A percentile compares a stretch with the other conserved stretches of the same genome.
Evolutionary conservation across 768 basidiomycete species (phyloP).

Genomic region (Boletus speciosus): DNA sequence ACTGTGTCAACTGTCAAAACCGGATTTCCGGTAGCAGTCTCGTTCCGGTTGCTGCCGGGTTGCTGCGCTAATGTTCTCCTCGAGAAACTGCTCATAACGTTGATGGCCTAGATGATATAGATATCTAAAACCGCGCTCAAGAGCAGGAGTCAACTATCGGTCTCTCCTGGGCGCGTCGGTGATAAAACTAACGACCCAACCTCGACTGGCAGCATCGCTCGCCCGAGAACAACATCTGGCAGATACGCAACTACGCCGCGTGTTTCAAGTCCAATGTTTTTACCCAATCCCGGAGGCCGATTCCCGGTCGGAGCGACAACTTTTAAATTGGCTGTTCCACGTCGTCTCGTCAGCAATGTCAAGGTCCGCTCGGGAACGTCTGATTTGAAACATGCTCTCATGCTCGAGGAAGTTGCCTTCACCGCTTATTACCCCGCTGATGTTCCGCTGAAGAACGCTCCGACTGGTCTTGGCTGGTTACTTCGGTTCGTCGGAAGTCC

Average conservation of each 20-base stretch:
- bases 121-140: neutral
- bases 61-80: neutral
- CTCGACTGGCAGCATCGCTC: neutral
- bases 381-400: slow-evolving; percentile 40
- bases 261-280: slow-evolving; percentile 33
- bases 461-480: slow-evolving; percentile 54
- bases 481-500: slow-evolving; percentile 40
- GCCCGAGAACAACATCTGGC: no score
- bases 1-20: neutral
- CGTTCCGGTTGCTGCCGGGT: neutral
- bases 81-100: neutral
- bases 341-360: slow-evolving; percentile 39
- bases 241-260: neutral
- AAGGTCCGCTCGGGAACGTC: slow-evolving; percentile 32
- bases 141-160: neutral
- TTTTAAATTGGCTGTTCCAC: slow-evolving; percentile 46
- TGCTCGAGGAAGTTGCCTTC: slow-evolving; percentile 60
- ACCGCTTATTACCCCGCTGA: slow-evolving; percentile 65
- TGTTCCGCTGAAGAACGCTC: slow-evolving; percentile 20
- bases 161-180: neutral
- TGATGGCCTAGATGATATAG: neutral
- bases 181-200: neutral
- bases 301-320: slow-evolving; percentile 61
- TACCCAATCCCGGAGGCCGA: slow-evolving; percentile 42
- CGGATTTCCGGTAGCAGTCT: neutral